Evolutionary conservation across 2,329 filamentous ascomycete species (phyloP), one percentile per base, ranked within the genome.

Genomic region (Colletotrichum phormii): DNA sequence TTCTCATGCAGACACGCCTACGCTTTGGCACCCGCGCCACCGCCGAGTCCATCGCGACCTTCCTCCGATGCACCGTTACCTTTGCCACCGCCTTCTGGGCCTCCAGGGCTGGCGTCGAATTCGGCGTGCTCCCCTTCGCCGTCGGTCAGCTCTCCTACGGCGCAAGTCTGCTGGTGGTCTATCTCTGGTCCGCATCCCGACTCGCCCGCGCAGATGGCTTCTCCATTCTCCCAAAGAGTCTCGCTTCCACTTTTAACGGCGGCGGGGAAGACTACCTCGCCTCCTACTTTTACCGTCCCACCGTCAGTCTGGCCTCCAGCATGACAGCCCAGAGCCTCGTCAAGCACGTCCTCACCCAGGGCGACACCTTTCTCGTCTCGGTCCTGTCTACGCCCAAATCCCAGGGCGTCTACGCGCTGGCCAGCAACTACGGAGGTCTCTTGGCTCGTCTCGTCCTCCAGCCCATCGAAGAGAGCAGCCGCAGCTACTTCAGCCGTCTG

Each of bases 311-410:
- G 4, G 93, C 93, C 4, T 87, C 89, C n/a, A 97, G 93, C 78
- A 90, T 98, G 81, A 96, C 95, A 83, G 85, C 95, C 7, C 97
- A 99, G 83, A 95, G 94, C 46, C 84, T 95, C 24, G 90, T 98
- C 78, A 99, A 99, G 82, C 96, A 98, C 80, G 81, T 98, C 64
- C 89, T 99, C 64, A 98, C 97, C 0, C 95, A 98, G 83, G 97
- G 96, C 72, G 97, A 99, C 83, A 95, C 95, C 1, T 90, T 98
- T 76, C 90, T 98, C 62, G 92, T 99, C 75, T 92, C 94, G 18
- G 84, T 92, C 13, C 87, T 98, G 70, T 92, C 95, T 7, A 91
- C 91, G 0, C 89, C 97, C 1, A 87, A 90, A 54, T 93, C 95
- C 5, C 97, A 98, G 84, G 97, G 97, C 15, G 91, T 95, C 46